phyloP scores from a whole-genome alignment of 805 yeast species.

The Teunomyces funiuensis region DNA sequence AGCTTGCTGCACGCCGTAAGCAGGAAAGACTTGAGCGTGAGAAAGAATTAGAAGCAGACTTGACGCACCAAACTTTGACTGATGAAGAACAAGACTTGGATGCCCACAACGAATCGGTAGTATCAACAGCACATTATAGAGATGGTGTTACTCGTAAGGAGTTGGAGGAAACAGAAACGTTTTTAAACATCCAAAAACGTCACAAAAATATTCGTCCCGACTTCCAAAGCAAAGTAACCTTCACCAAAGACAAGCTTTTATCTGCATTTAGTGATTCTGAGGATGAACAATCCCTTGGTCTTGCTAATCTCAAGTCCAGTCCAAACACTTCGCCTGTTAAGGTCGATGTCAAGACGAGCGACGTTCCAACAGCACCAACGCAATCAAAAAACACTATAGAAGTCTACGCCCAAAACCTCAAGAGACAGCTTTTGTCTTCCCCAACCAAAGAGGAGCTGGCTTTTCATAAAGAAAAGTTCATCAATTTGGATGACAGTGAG shows the following conservation, averaged over 20 bases:
- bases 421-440: conserved; percentile 24
- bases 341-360: conserved; percentile 10
- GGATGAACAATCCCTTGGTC: conserved; percentile 10
- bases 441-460: conserved; percentile 19
- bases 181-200: conserved; percentile 35
- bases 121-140: conserved; percentile 14
- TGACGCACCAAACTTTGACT: conserved; percentile 31
- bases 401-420: conserved; percentile 33
- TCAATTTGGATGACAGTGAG: conserved; percentile 31
- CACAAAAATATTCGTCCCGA: conserved; percentile 30
- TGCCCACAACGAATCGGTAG: conserved; percentile 22
- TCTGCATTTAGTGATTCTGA: conserved; percentile 31
- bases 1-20: conserved; percentile 20
- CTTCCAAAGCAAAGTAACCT: conserved; percentile 23
- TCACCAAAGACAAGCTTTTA: conserved; percentile 32
- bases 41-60: conserved; percentile 30
- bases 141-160: conserved; percentile 23
- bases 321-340: conserved; percentile 35
- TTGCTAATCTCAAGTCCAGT: conserved; percentile 18
- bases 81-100: conserved; percentile 41
- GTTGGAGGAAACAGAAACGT: conserved; percentile 31
- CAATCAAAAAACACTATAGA: conserved; percentile 31
- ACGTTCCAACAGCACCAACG: conserved; percentile 4
- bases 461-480: conserved; percentile 9
- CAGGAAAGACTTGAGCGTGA: conserved; percentile 16